phyloP scores from a whole-genome alignment of 139 green algal species.

The Coccomyxa sp. region DNA sequence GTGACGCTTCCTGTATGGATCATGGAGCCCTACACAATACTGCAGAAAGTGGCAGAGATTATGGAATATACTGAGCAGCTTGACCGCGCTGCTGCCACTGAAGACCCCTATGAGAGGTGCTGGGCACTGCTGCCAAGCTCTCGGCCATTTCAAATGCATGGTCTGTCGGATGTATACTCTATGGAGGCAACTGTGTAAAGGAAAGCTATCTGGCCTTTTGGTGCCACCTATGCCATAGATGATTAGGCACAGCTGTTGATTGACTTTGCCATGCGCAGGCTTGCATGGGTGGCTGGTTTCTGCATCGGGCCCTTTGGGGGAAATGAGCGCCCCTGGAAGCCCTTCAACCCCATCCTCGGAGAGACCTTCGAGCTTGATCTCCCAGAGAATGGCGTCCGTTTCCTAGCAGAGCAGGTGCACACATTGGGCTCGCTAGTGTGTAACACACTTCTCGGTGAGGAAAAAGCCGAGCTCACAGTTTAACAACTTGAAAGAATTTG shows the following conservation, averaged over 20 bases:
- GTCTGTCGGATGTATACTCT: background rate
- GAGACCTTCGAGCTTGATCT: slow-evolving; percentile 92
- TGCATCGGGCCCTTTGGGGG: slow-evolving; percentile 83
- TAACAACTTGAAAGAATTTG: too few species aligned
- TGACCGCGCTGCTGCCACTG: slow-evolving; percentile 67
- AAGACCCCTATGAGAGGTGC: slow-evolving; percentile 76
- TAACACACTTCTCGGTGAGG: background rate
- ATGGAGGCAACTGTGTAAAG: background rate
- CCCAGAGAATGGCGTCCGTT: slow-evolving; percentile 56
- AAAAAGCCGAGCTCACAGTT: too few species aligned
- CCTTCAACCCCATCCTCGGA: slow-evolving; percentile 98
- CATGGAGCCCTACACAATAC: slow-evolving; percentile 96
- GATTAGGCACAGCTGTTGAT: background rate
- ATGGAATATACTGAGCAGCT: slow-evolving; percentile 96
- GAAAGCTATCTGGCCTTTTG: too few species aligned
- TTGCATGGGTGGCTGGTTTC: slow-evolving; percentile 83
- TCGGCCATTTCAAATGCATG: background rate
- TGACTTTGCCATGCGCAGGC: slow-evolving; percentile 30
- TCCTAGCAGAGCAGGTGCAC: slow-evolving; percentile 89
- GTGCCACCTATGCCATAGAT: too few species aligned
- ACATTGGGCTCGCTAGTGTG: background rate
- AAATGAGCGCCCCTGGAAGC: slow-evolving; percentile 93
- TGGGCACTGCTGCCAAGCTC: background rate
- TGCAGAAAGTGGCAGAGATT: slow-evolving; percentile 96
- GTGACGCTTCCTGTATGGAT: slow-evolving; percentile 94